Conservation (phyloP, 148 eudicot species). For the Mesembryanthemum crystallinum region DNA sequence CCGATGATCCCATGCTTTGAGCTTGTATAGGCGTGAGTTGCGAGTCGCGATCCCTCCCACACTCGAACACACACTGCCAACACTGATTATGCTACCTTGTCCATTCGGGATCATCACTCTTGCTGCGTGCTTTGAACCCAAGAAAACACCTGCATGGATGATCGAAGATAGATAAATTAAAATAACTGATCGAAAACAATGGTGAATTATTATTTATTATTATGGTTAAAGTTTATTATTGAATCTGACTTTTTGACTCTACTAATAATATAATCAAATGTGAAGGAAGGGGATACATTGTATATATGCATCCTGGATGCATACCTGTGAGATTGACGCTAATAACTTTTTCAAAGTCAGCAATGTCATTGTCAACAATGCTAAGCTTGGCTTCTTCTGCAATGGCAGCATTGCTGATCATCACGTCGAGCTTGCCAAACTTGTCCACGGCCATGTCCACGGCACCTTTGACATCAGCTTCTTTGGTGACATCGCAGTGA, state of each 20-base stretch:
- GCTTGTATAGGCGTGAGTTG: conserved; percentile 21
- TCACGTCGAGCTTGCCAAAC: conserved; percentile 8
- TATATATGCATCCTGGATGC: too few species aligned
- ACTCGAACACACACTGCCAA: conserved; percentile 28
- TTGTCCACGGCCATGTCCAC: conserved; percentile 6
- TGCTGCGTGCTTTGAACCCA: conserved; percentile 46
- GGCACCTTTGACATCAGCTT: neutral
- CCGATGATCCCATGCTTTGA: conserved; percentile 40
- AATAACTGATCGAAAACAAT: too few species aligned
- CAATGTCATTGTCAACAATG: conserved; percentile 3
- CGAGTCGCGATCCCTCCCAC: conserved; percentile 23
- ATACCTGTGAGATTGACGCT: conserved; percentile 33
- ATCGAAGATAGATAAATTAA: too few species aligned
- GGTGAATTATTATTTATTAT: too few species aligned
- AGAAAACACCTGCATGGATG: neutral
- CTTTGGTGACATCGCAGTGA: conserved; percentile 9
- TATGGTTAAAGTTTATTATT: too few species aligned
- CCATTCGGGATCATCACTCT: conserved; percentile 35
- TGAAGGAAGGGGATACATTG: too few species aligned
- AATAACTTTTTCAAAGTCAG: conserved; percentile 26
- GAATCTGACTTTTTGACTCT: too few species aligned
- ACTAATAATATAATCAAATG: too few species aligned
- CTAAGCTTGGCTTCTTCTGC: neutral
- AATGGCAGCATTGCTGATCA: conserved; percentile 7
- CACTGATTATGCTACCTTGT: conserved; percentile 38